These are phyloP conservation scores for Lactarius psammicola DNA, from an alignment of 768 basidiomycete genomes.

Conservation along the genomic window DNA sequence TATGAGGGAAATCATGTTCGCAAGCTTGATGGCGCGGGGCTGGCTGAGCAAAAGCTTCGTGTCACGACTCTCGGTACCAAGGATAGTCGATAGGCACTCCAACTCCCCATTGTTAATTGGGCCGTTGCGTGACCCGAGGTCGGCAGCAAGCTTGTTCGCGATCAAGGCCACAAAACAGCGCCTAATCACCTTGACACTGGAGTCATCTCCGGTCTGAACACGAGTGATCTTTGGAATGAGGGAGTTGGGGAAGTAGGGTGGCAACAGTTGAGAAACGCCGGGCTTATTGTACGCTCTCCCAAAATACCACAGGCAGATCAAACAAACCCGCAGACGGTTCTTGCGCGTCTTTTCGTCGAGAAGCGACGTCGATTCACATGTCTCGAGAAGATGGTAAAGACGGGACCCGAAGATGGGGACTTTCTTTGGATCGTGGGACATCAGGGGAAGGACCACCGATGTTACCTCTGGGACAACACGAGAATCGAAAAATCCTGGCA, in stretches of 20 bases:
- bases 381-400: not conserved
- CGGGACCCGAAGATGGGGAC: not conserved
- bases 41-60: not conserved
- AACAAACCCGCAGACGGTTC: not conserved
- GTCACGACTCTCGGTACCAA: not conserved
- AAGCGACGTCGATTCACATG: not conserved
- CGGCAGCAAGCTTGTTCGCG: not conserved
- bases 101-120: not conserved
- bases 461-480: not conserved
- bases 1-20: not conserved
- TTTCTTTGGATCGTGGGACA: not conserved
- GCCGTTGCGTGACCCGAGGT: not conserved
- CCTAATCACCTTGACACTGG: not conserved
- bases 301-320: not conserved
- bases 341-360: not conserved
- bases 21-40: not conserved
- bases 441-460: not conserved
- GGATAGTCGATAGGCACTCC: not conserved
- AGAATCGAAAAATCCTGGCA: not conserved
- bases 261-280: not conserved
- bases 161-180: not conserved
- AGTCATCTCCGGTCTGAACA: not conserved
- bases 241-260: not conserved
- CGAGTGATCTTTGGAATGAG: not conserved
- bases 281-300: not conserved